Evolutionary conservation across 192 early-diverging fungal genomes (phyloP).

Genomic region (Rhizoclosmatium sp.): DNA sequence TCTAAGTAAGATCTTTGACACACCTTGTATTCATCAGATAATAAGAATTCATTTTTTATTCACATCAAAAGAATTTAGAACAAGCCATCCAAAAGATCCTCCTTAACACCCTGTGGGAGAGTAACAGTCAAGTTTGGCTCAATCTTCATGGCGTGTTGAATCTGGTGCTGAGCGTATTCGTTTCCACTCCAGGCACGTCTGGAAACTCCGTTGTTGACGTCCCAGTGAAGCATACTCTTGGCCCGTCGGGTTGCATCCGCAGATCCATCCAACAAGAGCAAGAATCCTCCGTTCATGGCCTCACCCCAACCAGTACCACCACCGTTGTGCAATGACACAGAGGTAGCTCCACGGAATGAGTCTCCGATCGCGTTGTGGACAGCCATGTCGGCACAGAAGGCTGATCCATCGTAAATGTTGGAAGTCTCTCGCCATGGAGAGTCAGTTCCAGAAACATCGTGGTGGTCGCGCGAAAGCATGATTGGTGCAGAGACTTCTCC

Average conservation of each 20-base stretch:
- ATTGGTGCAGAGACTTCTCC: conserved; percentile 30
- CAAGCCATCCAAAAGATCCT: conserved; percentile 8
- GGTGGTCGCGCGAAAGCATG: conserved; percentile 39
- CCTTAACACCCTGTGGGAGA: conserved; percentile 6
- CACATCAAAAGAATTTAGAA: neutral
- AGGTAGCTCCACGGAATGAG: conserved; percentile 37
- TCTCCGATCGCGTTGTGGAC: conserved; percentile 42
- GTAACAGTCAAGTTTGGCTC: conserved; percentile 29
- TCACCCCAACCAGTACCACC: conserved; percentile 41
- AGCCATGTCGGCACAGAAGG: conserved; percentile 37
- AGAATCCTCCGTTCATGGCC: conserved; percentile 39
- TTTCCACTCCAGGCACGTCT: conserved; percentile 36
- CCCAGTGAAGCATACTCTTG: conserved; percentile 36
- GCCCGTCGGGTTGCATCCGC: conserved; percentile 24
- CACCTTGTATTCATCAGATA: too few species aligned
- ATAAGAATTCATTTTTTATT: too few species aligned
- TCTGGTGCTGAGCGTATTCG: conserved; percentile 34
- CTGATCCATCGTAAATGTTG: conserved; percentile 23
- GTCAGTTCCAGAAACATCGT: conserved; percentile 39
- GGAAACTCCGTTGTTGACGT: conserved; percentile 40
- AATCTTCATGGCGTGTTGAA: conserved; percentile 19
- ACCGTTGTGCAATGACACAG: conserved; percentile 36
- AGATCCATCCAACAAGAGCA: conserved; percentile 33
- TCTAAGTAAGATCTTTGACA: too few species aligned
- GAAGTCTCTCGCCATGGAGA: conserved; percentile 26